phyloP scores from a whole-genome alignment of 192 early-diverging fungal species.

The Geranomyces variabilis region DNA sequence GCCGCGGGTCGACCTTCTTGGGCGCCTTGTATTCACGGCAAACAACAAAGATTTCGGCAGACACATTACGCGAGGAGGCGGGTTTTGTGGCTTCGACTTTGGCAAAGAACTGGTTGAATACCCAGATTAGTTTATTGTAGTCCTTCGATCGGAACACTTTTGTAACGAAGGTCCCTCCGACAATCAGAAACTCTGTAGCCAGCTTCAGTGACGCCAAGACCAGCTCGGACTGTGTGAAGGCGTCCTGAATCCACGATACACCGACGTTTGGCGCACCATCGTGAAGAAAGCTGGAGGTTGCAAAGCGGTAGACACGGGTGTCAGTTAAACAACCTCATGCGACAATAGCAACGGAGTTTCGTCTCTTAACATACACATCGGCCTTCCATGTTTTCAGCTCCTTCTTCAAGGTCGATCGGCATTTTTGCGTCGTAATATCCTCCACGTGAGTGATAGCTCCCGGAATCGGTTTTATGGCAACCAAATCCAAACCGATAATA shows the following conservation, averaged over 20 bases:
- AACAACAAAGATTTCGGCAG: slow-evolving; percentile 99
- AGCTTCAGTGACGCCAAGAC: slow-evolving; percentile 90
- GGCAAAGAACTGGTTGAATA: slow-evolving; percentile 94
- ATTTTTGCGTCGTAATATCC: slow-evolving; percentile 96
- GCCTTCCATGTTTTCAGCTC: slow-evolving; percentile 99
- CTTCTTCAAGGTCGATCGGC: slow-evolving; percentile 77
- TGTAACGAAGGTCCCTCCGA: slow-evolving; percentile 95
- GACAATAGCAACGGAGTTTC: slow-evolving; percentile 12
- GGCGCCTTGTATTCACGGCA: slow-evolving; percentile 92
- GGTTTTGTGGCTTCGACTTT: slow-evolving; percentile 99
- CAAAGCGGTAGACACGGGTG: not conserved
- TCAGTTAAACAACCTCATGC: no score
- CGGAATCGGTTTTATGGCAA: slow-evolving; percentile 93
- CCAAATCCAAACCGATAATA: slow-evolving; percentile 95
- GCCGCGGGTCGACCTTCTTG: slow-evolving; percentile 90
- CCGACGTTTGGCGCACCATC: slow-evolving; percentile 99
- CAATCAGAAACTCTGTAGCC: slow-evolving; percentile 87
- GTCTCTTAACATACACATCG: slow-evolving; percentile 72
- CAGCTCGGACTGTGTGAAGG: slow-evolving; percentile 93
- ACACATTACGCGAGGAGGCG: slow-evolving; percentile 95
- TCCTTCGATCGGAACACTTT: slow-evolving; percentile 99
- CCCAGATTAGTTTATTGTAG: slow-evolving; percentile 99
- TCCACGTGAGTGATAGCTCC: slow-evolving; percentile 93
- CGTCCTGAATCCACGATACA: slow-evolving; percentile 94
- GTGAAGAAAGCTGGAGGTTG: slow-evolving; percentile 75